Base-by-base conservation (phyloP, 2,329 filamentous ascomycete species). In the Nemania serpens region DNA sequence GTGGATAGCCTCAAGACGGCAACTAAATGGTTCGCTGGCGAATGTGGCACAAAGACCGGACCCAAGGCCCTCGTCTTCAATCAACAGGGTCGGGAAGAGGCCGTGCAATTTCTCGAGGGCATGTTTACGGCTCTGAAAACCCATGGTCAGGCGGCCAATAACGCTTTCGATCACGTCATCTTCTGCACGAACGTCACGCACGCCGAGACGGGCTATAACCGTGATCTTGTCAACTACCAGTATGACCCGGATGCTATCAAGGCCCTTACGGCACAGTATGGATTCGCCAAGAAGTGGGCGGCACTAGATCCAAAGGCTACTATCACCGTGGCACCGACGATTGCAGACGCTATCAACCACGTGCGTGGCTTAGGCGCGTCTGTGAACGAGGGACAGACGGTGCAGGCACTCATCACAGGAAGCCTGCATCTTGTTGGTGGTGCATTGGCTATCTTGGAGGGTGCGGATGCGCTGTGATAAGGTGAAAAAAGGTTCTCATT, bases 1-100 rank as follows among this genome's bases (percentile, higher is more conserved):
- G 82, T 90, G 3, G 94, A 98, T 72, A 97, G 93, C 73, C 88
- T 99, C 56, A 85, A 89, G 65, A 84, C 91, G 66, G 91, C 92
- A 4, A 88, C 88, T 0, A 84, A 85, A 63, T 97, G 93, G 93
- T 98, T 97, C 71, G 84, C 86, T 1, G 74, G 75, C 10, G 80
- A 84, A 68, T 78, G 68, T 42, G 65, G 59, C 10, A 55, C 63
- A n/a, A 52, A 54, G 63, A 17, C 56, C 3, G 68, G 68, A 1
- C 67, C 69, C 11, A 79, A 80, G 48, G 75, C 82, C 42, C 79
- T 99, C 50, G 88, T 98, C 56, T 99, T 98, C 82, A 98, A 97
- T 75, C 95, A 98, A 75, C 86, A 88, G 72, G 84, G 83, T 46
- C 82, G 83, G 55, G 73, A 76, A 29, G 82, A 84, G 70, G 78